These are phyloP conservation scores for Lactarius indigo DNA, from an alignment of 768 basidiomycete species.

Conservation along the genomic window DNA sequence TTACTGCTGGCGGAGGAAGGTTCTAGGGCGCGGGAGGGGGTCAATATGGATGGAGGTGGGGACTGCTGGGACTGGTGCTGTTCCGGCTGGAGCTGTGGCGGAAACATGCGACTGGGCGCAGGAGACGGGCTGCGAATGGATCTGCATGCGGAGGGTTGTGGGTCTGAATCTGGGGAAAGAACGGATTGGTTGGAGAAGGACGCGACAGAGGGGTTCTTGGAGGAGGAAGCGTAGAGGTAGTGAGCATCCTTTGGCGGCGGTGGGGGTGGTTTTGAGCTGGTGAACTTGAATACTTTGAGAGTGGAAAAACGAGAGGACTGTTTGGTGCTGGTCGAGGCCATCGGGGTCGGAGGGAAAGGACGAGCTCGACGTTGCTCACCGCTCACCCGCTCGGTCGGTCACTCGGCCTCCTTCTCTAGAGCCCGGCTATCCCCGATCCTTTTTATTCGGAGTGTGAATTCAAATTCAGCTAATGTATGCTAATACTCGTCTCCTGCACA, in stretches of 20 bases:
- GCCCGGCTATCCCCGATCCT: background rate
- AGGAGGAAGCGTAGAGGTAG: constrained; percentile 16
- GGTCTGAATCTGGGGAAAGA: constrained; percentile 5
- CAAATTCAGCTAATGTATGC: background rate
- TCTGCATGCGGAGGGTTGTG: constrained; percentile 2
- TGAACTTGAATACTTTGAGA: constrained; percentile 24
- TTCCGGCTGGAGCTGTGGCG: background rate
- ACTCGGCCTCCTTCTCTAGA: background rate
- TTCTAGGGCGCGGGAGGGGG: background rate
- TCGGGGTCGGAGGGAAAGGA: background rate
- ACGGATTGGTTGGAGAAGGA: constrained; percentile 21
- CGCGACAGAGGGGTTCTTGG: constrained; percentile 13
- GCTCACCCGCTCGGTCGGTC: too few relatives aligned
- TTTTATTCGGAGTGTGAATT: constrained; percentile 18
- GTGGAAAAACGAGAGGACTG: constrained; percentile 23
- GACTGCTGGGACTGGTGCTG: background rate
- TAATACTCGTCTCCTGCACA: background rate
- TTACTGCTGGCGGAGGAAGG: background rate
- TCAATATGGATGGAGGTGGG: background rate
- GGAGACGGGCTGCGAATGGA: constrained; percentile 16
- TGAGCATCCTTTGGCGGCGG: constrained; percentile 23
- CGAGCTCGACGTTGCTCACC: background rate
- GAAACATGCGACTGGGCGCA: constrained; percentile 17
- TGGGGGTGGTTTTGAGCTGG: constrained; percentile 18
- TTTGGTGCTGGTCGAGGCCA: constrained; percentile 19